These are phyloP conservation scores for Syncephalastrum contaminatum DNA, from an alignment of 371 early-diverging fungal species.

Conservation along the genomic window DNA sequence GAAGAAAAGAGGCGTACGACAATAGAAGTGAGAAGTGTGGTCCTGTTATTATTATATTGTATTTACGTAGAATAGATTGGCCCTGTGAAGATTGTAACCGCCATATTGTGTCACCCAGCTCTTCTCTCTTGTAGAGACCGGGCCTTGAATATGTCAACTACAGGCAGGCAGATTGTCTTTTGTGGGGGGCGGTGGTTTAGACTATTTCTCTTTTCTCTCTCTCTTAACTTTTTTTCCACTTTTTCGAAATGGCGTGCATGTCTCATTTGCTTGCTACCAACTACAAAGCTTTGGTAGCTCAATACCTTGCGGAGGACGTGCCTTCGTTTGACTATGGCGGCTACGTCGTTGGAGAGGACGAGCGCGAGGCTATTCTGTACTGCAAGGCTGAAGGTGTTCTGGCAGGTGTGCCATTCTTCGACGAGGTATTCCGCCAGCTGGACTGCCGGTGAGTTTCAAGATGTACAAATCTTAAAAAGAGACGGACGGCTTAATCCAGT, in stretches of 20 bases:
- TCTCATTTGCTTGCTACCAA: slow-evolving; percentile 74
- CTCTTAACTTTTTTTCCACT: slow-evolving; percentile 1
- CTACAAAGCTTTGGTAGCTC: slow-evolving; percentile 65
- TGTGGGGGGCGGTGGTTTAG: too few relatives aligned
- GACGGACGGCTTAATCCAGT: slow-evolving; percentile 1
- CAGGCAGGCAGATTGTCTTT: too few relatives aligned
- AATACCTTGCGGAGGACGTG: slow-evolving; percentile 92
- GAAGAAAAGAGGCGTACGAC: slow-evolving; percentile 1
- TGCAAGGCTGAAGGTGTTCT: slow-evolving; percentile 92
- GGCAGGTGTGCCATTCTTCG: slow-evolving; percentile 94
- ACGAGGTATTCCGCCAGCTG: slow-evolving; percentile 89
- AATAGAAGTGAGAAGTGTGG: slow-evolving; percentile 1
- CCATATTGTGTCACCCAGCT: too few relatives aligned
- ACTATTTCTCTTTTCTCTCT: neutral
- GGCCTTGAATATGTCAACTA: too few relatives aligned
- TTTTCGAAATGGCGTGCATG: slow-evolving; percentile 30
- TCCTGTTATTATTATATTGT: neutral
- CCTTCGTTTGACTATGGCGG: slow-evolving; percentile 98
- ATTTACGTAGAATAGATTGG: neutral
- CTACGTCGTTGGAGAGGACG: slow-evolving; percentile 90
- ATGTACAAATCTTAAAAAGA: neutral
- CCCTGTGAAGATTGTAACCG: neutral
- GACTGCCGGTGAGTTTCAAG: slow-evolving; percentile 70
- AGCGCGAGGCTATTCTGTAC: slow-evolving; percentile 81
- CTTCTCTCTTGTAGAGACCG: too few relatives aligned